Evolutionary conservation across 2,329 filamentous ascomycete genomes (phyloP).

Genomic region (Paecilomyces dactylethromorphus): DNA sequence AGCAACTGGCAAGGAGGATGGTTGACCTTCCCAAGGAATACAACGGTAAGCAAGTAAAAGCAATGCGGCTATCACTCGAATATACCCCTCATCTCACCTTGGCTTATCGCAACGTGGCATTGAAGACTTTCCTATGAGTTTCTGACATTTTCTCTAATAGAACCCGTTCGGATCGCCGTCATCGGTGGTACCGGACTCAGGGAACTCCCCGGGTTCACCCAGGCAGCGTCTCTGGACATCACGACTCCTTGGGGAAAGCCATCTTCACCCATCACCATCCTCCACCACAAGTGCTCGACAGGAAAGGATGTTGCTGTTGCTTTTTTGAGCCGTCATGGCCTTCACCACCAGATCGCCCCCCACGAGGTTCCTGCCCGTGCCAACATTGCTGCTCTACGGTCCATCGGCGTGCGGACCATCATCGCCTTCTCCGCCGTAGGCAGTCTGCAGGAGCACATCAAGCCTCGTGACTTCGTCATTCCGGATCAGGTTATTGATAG

Average conservation of each 20-base stretch:
- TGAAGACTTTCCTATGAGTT: neutral
- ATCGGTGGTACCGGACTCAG: conserved; percentile 91
- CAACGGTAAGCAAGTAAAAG: conserved; percentile 43
- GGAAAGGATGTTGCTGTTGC: conserved; percentile 61
- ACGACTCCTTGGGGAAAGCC: conserved; percentile 84
- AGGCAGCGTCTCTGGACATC: conserved; percentile 70
- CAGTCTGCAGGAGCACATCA: conserved; percentile 84
- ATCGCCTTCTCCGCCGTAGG: conserved; percentile 95
- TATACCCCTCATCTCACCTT: neutral
- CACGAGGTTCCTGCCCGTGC: conserved; percentile 92
- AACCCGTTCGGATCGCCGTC: conserved; percentile 73
- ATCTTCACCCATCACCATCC: conserved; percentile 71
- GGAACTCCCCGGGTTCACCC: conserved; percentile 78
- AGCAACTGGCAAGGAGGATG: conserved; percentile 38
- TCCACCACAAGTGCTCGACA: conserved; percentile 71
- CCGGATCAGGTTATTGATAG: conserved; percentile 96
- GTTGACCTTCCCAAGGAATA: conserved; percentile 52
- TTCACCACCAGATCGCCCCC: conserved; percentile 81
- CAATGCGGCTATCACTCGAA: neutral
- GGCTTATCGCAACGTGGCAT: neutral
- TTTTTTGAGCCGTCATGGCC: conserved; percentile 88
- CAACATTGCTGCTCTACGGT: conserved; percentile 95
- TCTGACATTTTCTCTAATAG: conserved; percentile 13
- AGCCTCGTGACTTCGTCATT: conserved; percentile 92
- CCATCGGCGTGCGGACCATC: conserved; percentile 80